A percentile compares a stretch with the other conserved stretches of the same genome.
Evolutionary conservation across 202 grass and related monocot genomes (phyloP).

Genomic region (Miscanthus sacchariflorus): DNA sequence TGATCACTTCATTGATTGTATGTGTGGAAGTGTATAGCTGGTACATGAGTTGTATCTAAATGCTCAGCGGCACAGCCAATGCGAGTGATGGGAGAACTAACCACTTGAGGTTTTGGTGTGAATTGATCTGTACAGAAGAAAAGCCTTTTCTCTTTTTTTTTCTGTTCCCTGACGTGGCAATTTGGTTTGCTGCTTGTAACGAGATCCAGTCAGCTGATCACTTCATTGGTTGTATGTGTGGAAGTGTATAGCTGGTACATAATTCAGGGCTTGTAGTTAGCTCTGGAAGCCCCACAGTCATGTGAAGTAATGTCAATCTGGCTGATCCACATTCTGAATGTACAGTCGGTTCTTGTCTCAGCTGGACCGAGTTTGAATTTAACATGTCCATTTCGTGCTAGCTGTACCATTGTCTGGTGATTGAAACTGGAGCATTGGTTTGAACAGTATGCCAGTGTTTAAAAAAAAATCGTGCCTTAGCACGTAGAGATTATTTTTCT

Average conservation of each 20-base stretch:
- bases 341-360: neutral
- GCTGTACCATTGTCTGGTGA: neutral
- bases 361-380: neutral
- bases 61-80: neutral
- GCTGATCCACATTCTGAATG: neutral
- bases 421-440: neutral
- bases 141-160: neutral
- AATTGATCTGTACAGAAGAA: conserved; percentile 48
- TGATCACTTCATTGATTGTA: conserved; percentile 10
- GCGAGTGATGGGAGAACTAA: conserved; percentile 28
- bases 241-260: conserved; percentile 17
- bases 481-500: neutral
- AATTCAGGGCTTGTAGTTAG: neutral
- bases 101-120: conserved; percentile 47
- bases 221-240: neutral
- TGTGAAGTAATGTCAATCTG: neutral
- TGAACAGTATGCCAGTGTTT: neutral
- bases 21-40: conserved; percentile 7
- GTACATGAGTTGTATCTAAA: neutral
- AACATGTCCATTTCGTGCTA: neutral
- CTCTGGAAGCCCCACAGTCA: neutral
- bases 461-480: neutral
- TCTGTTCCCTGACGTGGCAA: neutral
- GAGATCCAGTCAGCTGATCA: conserved; percentile 15
- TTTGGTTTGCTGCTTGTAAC: conserved; percentile 32